These are phyloP conservation scores for Oryza longistaminata DNA, from an alignment of 176 grass and related monocot genomes.

Conservation along the genomic window DNA sequence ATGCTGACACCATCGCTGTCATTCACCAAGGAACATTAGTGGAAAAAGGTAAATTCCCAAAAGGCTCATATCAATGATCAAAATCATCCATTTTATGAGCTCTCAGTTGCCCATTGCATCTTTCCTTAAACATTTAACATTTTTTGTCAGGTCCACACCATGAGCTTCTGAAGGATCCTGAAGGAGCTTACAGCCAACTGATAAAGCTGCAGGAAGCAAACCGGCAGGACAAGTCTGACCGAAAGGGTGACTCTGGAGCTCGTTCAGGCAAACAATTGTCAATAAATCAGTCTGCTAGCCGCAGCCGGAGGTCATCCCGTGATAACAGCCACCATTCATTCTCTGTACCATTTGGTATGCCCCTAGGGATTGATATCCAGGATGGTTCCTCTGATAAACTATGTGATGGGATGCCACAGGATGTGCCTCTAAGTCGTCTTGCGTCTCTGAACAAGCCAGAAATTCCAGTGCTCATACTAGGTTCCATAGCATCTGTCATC, in stretches of 20 bases:
- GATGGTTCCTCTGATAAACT: slow-evolving; percentile 49
- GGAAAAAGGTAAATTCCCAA: slow-evolving; percentile 70
- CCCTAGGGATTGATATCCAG: slow-evolving; percentile 57
- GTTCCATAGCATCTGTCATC: slow-evolving; percentile 68
- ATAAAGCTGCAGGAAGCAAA: slow-evolving; percentile 81
- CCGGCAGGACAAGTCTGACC: slow-evolving; percentile 47
- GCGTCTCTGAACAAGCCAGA: slow-evolving; percentile 87
- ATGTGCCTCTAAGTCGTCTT: slow-evolving; percentile 73
- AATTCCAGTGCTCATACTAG: slow-evolving; percentile 68
- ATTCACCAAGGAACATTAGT: slow-evolving; percentile 80
- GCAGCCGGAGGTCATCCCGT: slow-evolving; percentile 53
- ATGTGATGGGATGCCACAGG: slow-evolving; percentile 45
- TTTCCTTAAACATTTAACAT: slow-evolving; percentile 35
- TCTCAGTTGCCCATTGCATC: slow-evolving; percentile 1
- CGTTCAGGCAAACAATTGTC: slow-evolving; percentile 62
- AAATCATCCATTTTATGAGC: not conserved
- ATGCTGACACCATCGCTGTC: slow-evolving; percentile 78
- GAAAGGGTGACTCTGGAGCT: slow-evolving; percentile 40
- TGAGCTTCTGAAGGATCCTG: slow-evolving; percentile 69
- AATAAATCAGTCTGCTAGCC: slow-evolving; percentile 55
- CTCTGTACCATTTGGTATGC: slow-evolving; percentile 61
- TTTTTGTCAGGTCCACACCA: slow-evolving; percentile 64
- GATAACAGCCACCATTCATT: slow-evolving; percentile 78
- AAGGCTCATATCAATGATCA: not conserved
- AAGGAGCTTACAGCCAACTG: slow-evolving; percentile 84